Base-by-base conservation (phyloP, 768 basidiomycete genomes). In the Dentipellis sp. region DNA sequence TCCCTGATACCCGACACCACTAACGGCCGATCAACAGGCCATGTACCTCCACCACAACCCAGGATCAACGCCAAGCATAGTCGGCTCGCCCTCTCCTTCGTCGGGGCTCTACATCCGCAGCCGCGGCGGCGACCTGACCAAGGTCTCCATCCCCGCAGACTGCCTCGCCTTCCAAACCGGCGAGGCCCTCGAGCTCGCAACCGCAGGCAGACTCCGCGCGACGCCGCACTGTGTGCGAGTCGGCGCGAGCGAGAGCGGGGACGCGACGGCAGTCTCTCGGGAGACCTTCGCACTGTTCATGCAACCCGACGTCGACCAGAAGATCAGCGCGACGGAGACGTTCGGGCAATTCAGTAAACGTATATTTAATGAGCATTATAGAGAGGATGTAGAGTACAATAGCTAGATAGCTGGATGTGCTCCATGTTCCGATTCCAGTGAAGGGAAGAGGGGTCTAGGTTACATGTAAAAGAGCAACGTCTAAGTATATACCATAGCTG, bases 131-230 rank as follows among this genome's bases (percentile, higher is more conserved):
- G 73, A 82, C 21, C 68, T 94, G 23, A 83, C 81, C 12, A 94
- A 91, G 68, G 91, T 95, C 16, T 77, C 82, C 1, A 97, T 99
- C 59, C 95, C 97, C 4, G 65, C 72, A 16, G 81, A 90, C 65
- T 91, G 86, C 64, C 72, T 95, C 52, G 95, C 94, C 3, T 97
- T 99, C 70, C 97, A 99, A 69, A 98, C 94, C 0, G 97, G 97
- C 6, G 94, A 99, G 71, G 91, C 95, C 9, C 80, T 99, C 19
- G 86, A 97, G 68, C 75, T 97, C 21, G 86, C 94, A 21, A 97
- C 95, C 1, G 82, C 77, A 10, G 82, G 84, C 12, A 80, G 77
- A 55, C 75, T 99, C 14, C 80, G 85, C 45, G 97, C 97, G 0
- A 99, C 97, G 0, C 95, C 95, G 11, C 95, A 98, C 62, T 97